Evolutionary conservation across 2,329 filamentous ascomycete species (phyloP).

Genomic region (Chrysosporium keratinophilum): DNA sequence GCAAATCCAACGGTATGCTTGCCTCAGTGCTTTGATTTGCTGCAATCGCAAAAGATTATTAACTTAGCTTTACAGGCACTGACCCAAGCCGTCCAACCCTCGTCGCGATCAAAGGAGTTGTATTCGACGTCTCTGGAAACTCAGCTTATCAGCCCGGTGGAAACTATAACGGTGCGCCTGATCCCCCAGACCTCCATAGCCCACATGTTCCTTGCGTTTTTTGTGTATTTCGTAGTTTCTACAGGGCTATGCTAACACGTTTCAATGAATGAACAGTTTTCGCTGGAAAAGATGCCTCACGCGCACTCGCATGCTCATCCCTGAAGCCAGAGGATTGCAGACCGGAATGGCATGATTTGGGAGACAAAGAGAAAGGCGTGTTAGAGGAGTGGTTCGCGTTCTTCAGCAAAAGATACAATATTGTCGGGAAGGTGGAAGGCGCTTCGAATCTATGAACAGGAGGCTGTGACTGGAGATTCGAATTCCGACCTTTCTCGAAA

Average conservation of each 20-base stretch:
- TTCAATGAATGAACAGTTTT: constrained; percentile 56
- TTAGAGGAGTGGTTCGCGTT: constrained; percentile 91
- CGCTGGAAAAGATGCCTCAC: constrained; percentile 89
- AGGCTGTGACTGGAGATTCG: neutral
- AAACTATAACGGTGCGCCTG: constrained; percentile 65
- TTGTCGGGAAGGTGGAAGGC: constrained; percentile 43
- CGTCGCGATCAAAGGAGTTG: constrained; percentile 67
- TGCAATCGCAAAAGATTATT: neutral
- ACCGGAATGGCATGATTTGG: constrained; percentile 71
- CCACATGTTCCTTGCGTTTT: too few species aligned
- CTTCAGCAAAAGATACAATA: constrained; percentile 93
- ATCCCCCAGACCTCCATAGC: too few species aligned
- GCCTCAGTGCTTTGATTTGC: neutral
- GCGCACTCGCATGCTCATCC: constrained; percentile 76
- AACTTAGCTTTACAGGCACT: constrained; percentile 10
- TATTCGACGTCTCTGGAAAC: constrained; percentile 91
- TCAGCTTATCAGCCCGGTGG: constrained; percentile 72
- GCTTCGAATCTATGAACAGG: constrained; percentile 28
- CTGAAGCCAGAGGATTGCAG: constrained; percentile 73
- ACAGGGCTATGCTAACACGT: neutral
- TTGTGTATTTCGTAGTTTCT: neutral
- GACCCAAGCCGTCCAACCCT: constrained; percentile 38
- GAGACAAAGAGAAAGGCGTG: constrained; percentile 73
- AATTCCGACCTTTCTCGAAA: too few species aligned
- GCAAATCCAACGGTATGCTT: constrained; percentile 67